These are phyloP conservation scores for Chrysophaeum taylorii DNA, from an alignment of 352 stramenopile genomes.

Conservation along the genomic window DNA sequence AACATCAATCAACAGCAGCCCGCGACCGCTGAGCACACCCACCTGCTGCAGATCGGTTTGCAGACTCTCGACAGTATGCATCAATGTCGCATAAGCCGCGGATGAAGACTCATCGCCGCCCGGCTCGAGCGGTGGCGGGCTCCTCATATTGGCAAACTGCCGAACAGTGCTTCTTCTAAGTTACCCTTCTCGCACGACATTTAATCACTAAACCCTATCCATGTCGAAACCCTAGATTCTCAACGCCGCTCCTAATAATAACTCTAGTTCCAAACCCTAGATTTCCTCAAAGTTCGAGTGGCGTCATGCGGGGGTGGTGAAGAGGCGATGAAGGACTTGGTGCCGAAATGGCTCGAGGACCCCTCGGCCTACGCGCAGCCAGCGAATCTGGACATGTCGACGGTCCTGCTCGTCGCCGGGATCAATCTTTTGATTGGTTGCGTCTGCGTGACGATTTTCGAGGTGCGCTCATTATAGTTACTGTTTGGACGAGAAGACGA, in stretches of 20 bases:
- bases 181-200: too few relatives aligned
- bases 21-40: background rate
- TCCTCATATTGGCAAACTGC: too few relatives aligned
- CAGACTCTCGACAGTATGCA: constrained; percentile 27
- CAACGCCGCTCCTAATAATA: too few relatives aligned
- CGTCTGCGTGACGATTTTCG: constrained; percentile 2
- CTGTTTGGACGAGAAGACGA: too few relatives aligned
- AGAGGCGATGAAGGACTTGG: constrained; percentile 1
- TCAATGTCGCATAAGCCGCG: constrained; percentile 27
- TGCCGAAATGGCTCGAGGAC: constrained; percentile 4
- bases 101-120: background rate
- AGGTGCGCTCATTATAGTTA: too few relatives aligned
- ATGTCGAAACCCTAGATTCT: too few relatives aligned
- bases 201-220: too few relatives aligned
- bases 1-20: background rate
- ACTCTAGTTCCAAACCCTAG: too few relatives aligned
- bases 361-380: background rate
- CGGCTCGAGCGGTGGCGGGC: too few relatives aligned
- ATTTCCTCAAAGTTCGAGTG: too few relatives aligned
- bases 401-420: background rate
- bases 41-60: constrained; percentile 32
- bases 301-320: too few relatives aligned
- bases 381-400: constrained; percentile 5
- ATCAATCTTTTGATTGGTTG: background rate
- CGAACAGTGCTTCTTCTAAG: too few relatives aligned